Base-by-base conservation (phyloP, 176 grass and related monocot genomes). In the Oropetium thomaeum region DNA sequence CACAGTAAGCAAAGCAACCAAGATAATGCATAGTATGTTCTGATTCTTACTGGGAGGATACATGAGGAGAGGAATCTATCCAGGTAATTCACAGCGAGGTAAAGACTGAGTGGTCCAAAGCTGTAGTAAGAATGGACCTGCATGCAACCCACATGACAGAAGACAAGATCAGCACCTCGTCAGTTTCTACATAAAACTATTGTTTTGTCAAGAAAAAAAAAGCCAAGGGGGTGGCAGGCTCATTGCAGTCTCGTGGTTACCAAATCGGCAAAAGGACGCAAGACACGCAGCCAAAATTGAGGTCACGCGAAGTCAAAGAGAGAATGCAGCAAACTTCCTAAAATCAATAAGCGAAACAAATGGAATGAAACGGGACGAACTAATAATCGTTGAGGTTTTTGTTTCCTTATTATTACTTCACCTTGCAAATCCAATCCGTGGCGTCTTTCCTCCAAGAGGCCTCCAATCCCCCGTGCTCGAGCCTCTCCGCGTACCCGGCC, bases 351-450 rank as follows among this genome's bases (percentile, higher is more conserved):
- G 27, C n/a, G 29, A 59, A 47, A 26, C 39, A 64, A 58, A 76
- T 35, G 29, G 61, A 64, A 41, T 13, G 45, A 58, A 48, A 82
- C 33, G 47, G 11, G 33, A 38, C 48, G n/a, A 49, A 10, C 23
- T 8, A 76, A 81, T 32, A 79, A 51, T 64, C 37, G 35, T 20
- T 38, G 23, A 79, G 22, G 35, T 51, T 82, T 66, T 5, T 22
- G 44, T 33, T 14, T 17, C 52, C 26, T 7, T 9, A 2, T 57
- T 9, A 2, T 57, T 53, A 31, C 20, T 25, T 64, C 69, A 93
- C 93, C 93, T 93, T 97, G 74, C 75, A 86, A 79, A 97, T 97
- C 88, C 88, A 97, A 60, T 97, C 80, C 74, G 91, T 89, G 74
- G 90, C 93, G 66, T 87, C 80, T 82, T 82, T 93, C 84, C 93